Percentiles rank a stretch among this genome's conserved stretches.
These are phyloP conservation scores for Angophora floribunda DNA, from an alignment of 345 rosid species.

Conservation along the genomic window DNA sequence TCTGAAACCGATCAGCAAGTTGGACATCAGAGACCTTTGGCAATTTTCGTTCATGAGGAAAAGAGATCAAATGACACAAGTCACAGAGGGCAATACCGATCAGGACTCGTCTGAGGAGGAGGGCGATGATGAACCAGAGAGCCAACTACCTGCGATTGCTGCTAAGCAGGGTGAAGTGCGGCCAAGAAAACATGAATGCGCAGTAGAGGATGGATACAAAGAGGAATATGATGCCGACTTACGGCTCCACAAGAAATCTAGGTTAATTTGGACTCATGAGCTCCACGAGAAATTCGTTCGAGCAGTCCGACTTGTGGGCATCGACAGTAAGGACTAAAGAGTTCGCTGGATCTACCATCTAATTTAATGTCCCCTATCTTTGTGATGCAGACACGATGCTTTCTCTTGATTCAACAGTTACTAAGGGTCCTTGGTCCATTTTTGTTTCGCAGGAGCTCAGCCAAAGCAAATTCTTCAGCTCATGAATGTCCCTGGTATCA, in stretches of 20 bases:
- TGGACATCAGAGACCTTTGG: conserved; percentile 28
- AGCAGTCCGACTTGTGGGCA: conserved; percentile 20
- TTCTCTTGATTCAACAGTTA: background rate
- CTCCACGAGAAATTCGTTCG: conserved; percentile 22
- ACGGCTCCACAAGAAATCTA: conserved; percentile 17
- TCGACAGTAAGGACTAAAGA: conserved; percentile 13
- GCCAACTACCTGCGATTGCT: background rate
- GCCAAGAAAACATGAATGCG: conserved; percentile 5
- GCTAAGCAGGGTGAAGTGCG: background rate
- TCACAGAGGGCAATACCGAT: background rate
- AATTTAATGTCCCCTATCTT: background rate
- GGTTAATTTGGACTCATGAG: conserved; percentile 29
- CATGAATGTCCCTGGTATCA: conserved; percentile 39
- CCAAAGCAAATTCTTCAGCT: conserved; percentile 30
- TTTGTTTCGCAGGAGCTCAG: conserved; percentile 12
- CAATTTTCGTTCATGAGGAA: conserved; percentile 18
- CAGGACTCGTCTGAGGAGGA: background rate
- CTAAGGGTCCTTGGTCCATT: background rate
- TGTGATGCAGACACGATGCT: background rate
- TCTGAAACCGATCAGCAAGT: conserved; percentile 23
- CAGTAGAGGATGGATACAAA: background rate
- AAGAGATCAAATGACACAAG: background rate
- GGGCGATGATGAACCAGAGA: background rate
- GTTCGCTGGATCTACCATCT: background rate
- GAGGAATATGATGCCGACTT: background rate